Evolutionary conservation across 305 asterid genomes (phyloP), one percentile per base, ranked within the genome.

Genomic region (Andrographis paniculata): DNA sequence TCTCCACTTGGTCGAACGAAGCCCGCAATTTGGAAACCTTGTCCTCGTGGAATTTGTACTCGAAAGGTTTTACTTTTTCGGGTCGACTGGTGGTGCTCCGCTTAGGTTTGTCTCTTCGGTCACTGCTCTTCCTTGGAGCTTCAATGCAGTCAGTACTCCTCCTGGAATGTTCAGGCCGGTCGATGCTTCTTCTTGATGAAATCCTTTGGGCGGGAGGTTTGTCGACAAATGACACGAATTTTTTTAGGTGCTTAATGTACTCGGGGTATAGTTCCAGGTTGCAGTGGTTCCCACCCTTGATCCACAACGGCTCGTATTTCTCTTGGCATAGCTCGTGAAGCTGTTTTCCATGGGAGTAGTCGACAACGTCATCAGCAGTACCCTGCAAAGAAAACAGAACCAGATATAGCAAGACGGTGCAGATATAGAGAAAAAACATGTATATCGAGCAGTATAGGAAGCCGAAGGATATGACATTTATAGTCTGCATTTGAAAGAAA

Each of bases 241-340:
- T 88, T 62, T 78, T 85, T 36, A 88, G 77, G 74, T 88, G 95
- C 68, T 70, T 82, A 14, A 85, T 76, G 44, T 85, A 88, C 52
- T 88, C 95, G 0, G 97, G 94, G 61, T 73, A 85, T 24, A 79
- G 67, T 60, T 88, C 97, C 57, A 88, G 67, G 75, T 88, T 80
- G 48, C 97, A 88, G 71, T 88, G 97, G 61, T 80, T 85, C 40
- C 97, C 97, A 4, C 95, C 97, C 62, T 85, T 74, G 58, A 88
- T 70, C 97, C 97, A 88, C 54, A 88, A 53, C 4, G 97, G 97
- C 50, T 88, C 95, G 14, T 72, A 88, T 61, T 86, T 88, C 70
- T 75, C 91, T 58, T 67, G 76, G 56, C 87, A 75, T 30, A 82
- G 76, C 52, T 82, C 95, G 54, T 78, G 76, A 21, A 88, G 94